phyloP scores from a whole-genome alignment of 371 early-diverging fungal genomes.

The Mortierella sp. region DNA sequence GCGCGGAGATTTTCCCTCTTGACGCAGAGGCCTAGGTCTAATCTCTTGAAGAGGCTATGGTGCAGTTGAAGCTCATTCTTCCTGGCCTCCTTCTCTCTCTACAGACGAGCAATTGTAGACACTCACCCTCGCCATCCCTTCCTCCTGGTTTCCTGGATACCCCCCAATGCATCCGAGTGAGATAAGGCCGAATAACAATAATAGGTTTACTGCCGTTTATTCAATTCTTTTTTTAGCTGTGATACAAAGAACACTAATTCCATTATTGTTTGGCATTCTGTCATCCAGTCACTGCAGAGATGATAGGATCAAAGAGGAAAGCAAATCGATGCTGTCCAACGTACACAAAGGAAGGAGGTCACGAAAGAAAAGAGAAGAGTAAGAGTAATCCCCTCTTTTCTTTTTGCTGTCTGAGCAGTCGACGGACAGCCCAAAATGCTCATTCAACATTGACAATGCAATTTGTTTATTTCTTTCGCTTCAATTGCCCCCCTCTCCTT shows the following conservation, averaged over 20 bases:
- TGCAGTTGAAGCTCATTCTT: neutral
- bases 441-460: neutral
- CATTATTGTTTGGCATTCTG: neutral
- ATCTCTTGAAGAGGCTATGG: neutral
- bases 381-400: neutral
- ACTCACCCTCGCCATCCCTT: too few relatives aligned
- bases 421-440: neutral
- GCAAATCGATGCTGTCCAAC: neutral
- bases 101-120: too few relatives aligned
- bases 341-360: neutral
- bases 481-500: neutral
- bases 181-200: neutral
- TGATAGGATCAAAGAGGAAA: neutral
- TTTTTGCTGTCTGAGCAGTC: slow-evolving; percentile 5
- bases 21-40: neutral
- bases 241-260: neutral
- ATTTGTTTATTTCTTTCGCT: neutral
- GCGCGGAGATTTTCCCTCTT: neutral
- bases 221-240: neutral
- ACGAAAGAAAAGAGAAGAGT: neutral
- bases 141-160: neutral
- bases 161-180: too few relatives aligned
- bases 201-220: neutral
- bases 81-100: neutral
- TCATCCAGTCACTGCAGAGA: neutral